Percentiles rank a stretch among this genome's conserved stretches.
Conservation (phyloP, 345 rosid genomes). For the Gossypium arboreum region DNA sequence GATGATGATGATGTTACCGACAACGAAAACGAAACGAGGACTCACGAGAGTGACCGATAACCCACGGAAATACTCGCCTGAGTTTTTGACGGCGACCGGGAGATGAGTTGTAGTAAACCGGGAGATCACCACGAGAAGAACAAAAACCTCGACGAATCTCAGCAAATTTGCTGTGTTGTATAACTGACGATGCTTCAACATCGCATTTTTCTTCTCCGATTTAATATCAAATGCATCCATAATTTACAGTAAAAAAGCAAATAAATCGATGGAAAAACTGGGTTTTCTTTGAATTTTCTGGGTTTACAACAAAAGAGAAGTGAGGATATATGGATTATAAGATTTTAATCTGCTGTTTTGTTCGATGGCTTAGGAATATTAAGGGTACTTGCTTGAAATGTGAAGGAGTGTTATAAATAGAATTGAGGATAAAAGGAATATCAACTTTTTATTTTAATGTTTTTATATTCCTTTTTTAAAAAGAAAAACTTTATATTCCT, state of each 20-base stretch:
- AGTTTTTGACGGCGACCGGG: constrained; percentile 52
- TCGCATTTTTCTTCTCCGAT: constrained; percentile 50
- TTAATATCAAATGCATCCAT: constrained; percentile 67
- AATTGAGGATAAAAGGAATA: too few relatives aligned
- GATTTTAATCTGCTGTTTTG: too few relatives aligned
- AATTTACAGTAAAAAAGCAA: not conserved
- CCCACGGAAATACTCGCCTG: constrained; percentile 53
- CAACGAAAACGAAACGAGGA: constrained; percentile 68
- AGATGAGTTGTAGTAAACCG: constrained; percentile 51
- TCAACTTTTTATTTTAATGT: too few relatives aligned
- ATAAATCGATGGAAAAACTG: not conserved
- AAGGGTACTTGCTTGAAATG: too few relatives aligned
- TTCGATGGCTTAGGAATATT: too few relatives aligned
- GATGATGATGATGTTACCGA: constrained; percentile 74
- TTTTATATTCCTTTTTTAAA: not conserved
- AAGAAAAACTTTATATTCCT: too few relatives aligned
- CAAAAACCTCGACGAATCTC: constrained; percentile 55
- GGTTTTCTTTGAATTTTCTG: not conserved
- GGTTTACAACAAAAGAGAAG: too few relatives aligned
- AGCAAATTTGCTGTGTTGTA: constrained; percentile 45
- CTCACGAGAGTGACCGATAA: constrained; percentile 44
- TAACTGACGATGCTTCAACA: constrained; percentile 39
- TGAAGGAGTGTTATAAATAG: too few relatives aligned
- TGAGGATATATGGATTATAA: too few relatives aligned
- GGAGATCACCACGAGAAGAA: constrained; percentile 52